Conservation (phyloP, 164 flowering plant genomes). For the Akebia trifoliata region DNA sequence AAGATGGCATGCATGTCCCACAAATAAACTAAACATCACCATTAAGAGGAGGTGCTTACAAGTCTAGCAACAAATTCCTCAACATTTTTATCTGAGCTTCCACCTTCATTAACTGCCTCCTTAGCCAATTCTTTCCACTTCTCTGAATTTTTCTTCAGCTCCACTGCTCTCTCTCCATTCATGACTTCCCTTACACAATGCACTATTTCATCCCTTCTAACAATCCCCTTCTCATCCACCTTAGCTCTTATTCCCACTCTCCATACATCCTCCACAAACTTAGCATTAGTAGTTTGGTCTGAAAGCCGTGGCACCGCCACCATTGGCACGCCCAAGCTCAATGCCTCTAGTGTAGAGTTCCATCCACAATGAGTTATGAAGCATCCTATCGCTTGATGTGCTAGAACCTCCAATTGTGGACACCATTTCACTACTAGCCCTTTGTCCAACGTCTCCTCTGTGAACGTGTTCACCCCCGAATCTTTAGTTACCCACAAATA, state of each 20-base stretch:
- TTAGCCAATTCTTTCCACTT: not conserved
- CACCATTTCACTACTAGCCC: slow-evolving; percentile 7
- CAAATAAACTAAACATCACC: too few relatives aligned
- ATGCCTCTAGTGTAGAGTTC: slow-evolving; percentile 1
- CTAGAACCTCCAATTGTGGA: slow-evolving; percentile 4
- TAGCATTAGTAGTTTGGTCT: slow-evolving; percentile 4
- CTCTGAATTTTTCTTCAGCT: not conserved
- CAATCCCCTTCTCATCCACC: slow-evolving; percentile 1
- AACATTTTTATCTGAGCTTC: not conserved
- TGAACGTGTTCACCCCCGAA: not conserved
- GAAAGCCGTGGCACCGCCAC: not conserved
- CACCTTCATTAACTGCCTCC: not conserved
- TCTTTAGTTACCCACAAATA: slow-evolving; percentile 1
- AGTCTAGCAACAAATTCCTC: slow-evolving; percentile 3
- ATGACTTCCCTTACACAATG: not conserved
- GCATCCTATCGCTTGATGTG: not conserved
- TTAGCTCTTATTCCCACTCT: slow-evolving; percentile 3
- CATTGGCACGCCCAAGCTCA: slow-evolving; percentile 7
- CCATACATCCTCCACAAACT: slow-evolving; percentile 7
- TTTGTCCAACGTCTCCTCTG: slow-evolving; percentile 1
- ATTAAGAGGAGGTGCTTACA: too few relatives aligned
- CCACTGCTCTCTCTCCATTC: not conserved
- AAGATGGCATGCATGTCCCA: too few relatives aligned
- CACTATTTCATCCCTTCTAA: not conserved
- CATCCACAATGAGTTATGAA: slow-evolving; percentile 5